Evolutionary conservation across 2,329 filamentous ascomycete species (phyloP), one percentile per base, ranked within the genome.

Genomic region (Sclerotinia borealis): DNA sequence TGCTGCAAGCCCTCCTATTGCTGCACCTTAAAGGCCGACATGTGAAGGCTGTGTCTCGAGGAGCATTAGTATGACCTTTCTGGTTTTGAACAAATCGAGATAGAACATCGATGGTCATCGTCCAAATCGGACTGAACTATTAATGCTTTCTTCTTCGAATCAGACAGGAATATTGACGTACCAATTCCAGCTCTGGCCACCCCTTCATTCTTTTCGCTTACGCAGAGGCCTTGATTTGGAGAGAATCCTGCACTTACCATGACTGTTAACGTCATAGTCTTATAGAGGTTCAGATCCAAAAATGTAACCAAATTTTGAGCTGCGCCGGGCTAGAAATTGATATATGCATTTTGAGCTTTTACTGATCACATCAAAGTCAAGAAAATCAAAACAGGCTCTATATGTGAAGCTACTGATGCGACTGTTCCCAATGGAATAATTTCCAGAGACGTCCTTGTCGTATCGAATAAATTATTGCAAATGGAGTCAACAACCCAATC

Each of bases 1-100:
- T 11, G 72, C 71, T 9, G 71, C 66, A 7, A 76, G 66, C 11
- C 74, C 74, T 27, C 73, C 72, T 39, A 75, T 70, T 27, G 74
- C 74, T 34, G 72, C 74, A 29, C 73, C 49, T 1, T 19, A 36
- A 10, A 52, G 10, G 25, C 52, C 8, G 25, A 43, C 29, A n/a
- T 22, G 37, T 27, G 15, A 8, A 2, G 10, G 5, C 6, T 15
- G 36, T 41, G 37, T 55, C 17, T n/a, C 4, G 6, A 11, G 2
- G 11, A n/a, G 36, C 37, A 19, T 55, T 13, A n/a, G 10, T 10
- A 31, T n/a, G 25, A 5, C 19, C 10, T 25, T 13, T 22, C 31
- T 19, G 1, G 31, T 13, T 22, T 41, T 19, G 1, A 41, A n/a
- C 7, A 31, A 29, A 11, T 9, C 37, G 11, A 15, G 31, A 9